Percentiles rank a stretch among this genome's conserved stretches.
These are phyloP conservation scores for Panellus pusillus DNA, from an alignment of 768 basidiomycete genomes.

Conservation along the genomic window DNA sequence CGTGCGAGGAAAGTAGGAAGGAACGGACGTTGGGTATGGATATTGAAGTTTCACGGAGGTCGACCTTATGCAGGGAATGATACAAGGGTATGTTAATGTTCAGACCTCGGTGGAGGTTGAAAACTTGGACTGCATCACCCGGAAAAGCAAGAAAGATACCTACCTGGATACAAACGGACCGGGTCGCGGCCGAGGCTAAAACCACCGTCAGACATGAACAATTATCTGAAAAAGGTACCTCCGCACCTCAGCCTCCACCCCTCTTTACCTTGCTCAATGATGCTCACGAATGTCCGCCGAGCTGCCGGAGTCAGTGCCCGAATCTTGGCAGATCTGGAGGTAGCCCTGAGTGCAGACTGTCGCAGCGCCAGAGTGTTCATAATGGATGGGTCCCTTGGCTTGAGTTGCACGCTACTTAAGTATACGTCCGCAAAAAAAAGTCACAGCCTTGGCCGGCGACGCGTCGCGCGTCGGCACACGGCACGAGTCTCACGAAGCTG, in stretches of 20 bases:
- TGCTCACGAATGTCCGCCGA: constrained; percentile 42
- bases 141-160: too few relatives aligned
- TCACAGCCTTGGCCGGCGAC: too few relatives aligned
- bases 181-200: constrained; percentile 46
- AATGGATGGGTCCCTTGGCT: too few relatives aligned
- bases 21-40: constrained; percentile 41
- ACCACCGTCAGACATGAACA: neutral
- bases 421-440: too few relatives aligned
- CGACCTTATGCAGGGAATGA: constrained; percentile 45
- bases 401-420: too few relatives aligned
- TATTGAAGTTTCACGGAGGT: constrained; percentile 49
- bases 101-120: constrained; percentile 25
- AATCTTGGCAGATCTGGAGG: constrained; percentile 1
- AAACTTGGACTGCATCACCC: too few relatives aligned
- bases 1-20: neutral
- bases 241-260: constrained; percentile 49
- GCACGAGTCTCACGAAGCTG: too few relatives aligned
- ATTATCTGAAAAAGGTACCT: neutral
- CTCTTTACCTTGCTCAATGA: constrained; percentile 53
- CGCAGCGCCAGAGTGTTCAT: constrained; percentile 16
- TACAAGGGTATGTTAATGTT: constrained; percentile 45
- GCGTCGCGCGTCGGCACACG: too few relatives aligned
- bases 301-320: neutral
- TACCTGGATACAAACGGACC: constrained; percentile 40
- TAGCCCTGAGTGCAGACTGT: constrained; percentile 14